Base-by-base conservation (phyloP, 1,284 basidiomycete species). In the Trametes sp. region DNA sequence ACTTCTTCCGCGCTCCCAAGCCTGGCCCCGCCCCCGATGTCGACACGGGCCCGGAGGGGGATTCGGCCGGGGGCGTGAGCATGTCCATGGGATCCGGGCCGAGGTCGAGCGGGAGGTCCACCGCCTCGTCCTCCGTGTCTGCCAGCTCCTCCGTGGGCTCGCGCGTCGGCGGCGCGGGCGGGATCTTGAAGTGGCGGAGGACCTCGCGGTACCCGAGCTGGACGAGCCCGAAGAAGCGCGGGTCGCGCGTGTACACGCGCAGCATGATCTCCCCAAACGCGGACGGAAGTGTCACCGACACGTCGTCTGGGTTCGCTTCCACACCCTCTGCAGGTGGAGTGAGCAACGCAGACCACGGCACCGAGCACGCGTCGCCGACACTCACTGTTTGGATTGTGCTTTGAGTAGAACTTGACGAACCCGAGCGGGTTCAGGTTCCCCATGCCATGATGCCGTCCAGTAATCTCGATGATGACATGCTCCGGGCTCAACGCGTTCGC, bases 391-490 rank as follows among this genome's bases (percentile, higher is more conserved):
- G 84, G 84, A 29, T 83, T 78, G n/a, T 79, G 76, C 74, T 93
- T 93, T 0, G 87, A 87, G 70, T 92, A 94, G 70, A 93, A 94
- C 69, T 81, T 84, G 59, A 92, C 84, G 29, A 76, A 80, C 46
- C 88, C 82, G 28, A 94, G 71, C 1, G 92, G 92, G 68, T 91
- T 92, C 67, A 80, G 75, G 57, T 87, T 84, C 63, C 83, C 80
- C 86, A 89, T 92, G 0, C 92, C 92, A 68, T 91, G 88, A 70
- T 93, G 92, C 79, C 93, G 81, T 16, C 74, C 70, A 1, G 84
- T 77, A 8, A 87, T 76, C 56, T 88, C 83, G 31, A 93, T 89
- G 38, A 89, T 84, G 33, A 94, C 79, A 59, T 92, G 83, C 1
- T 81, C 74, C 1, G 76, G 70, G 2, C 69, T 73, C 19, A 90